Evolutionary conservation across 176 grass and related monocot species (phyloP).

Genomic region (Thalia dealbata): DNA sequence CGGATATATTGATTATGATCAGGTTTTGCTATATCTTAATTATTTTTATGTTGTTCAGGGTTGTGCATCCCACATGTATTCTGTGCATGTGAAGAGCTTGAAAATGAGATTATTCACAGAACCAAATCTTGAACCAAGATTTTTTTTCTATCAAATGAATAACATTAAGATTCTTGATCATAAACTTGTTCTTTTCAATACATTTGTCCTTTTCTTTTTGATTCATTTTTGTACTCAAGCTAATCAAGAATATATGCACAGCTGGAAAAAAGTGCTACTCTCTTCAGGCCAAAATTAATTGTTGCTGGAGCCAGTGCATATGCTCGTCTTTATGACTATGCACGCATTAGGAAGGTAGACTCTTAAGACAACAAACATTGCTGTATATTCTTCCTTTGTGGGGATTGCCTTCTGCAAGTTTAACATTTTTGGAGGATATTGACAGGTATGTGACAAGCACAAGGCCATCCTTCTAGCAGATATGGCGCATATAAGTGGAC

Average conservation of each 20-base stretch:
- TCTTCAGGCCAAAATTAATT: constrained; percentile 94
- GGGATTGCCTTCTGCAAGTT: constrained; percentile 18
- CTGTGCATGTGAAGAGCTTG: neutral
- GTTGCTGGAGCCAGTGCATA: constrained; percentile 98
- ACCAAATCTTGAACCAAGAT: too few relatives aligned
- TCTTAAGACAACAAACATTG: constrained; percentile 14
- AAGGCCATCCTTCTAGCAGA: constrained; percentile 96
- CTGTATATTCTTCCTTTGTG: neutral
- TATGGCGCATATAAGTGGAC: constrained; percentile 98
- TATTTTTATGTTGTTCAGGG: neutral
- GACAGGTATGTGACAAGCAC: constrained; percentile 94
- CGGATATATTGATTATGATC: constrained; percentile 98
- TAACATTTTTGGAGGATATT: constrained; percentile 14
- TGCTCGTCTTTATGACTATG: constrained; percentile 89
- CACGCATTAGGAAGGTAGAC: constrained; percentile 69
- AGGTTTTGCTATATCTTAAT: constrained; percentile 33
- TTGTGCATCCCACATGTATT: neutral
- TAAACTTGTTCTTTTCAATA: neutral
- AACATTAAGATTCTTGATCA: neutral
- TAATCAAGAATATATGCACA: constrained; percentile 23
- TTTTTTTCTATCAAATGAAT: neutral
- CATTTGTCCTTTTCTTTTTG: neutral
- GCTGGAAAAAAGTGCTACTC: constrained; percentile 84
- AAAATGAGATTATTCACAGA: neutral
- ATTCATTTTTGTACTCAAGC: neutral